These are phyloP conservation scores for Psilocybe mexicana DNA, from an alignment of 1,284 basidiomycete species.

Conservation along the genomic window DNA sequence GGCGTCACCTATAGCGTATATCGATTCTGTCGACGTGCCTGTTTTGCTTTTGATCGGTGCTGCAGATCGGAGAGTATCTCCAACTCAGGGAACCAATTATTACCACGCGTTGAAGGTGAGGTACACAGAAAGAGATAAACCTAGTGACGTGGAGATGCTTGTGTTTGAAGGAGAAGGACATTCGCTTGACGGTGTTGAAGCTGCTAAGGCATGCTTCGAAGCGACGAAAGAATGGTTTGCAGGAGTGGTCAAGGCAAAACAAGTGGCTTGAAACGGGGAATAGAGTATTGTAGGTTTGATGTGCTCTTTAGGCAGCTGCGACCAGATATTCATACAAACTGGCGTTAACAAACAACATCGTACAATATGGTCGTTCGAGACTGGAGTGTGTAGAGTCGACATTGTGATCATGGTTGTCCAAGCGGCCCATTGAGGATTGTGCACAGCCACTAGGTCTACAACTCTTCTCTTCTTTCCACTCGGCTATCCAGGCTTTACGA, in stretches of 20 bases:
- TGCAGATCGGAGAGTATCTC: slow-evolving; percentile 62
- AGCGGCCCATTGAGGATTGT: too few relatives aligned
- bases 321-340: too few relatives aligned
- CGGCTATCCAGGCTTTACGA: too few relatives aligned
- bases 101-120: slow-evolving; percentile 63
- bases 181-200: slow-evolving; percentile 62
- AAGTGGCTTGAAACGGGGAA: too few relatives aligned
- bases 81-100: slow-evolving; percentile 61
- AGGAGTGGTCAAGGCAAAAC: neutral
- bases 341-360: too few relatives aligned
- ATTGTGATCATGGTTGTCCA: too few relatives aligned
- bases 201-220: slow-evolving; percentile 51
- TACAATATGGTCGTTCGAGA: too few relatives aligned
- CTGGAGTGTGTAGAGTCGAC: too few relatives aligned
- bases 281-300: too few relatives aligned
- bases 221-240: slow-evolving; percentile 54
- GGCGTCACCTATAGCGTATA: slow-evolving; percentile 59
- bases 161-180: slow-evolving; percentile 65
- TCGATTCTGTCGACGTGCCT: slow-evolving; percentile 51
- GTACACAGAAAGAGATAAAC: slow-evolving; percentile 28
- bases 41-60: slow-evolving; percentile 64
- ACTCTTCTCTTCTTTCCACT: too few relatives aligned
- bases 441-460: too few relatives aligned
- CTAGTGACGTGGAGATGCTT: slow-evolving; percentile 56
- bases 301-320: too few relatives aligned